Evolutionary conservation across 495 filamentous ascomycete genomes (phyloP).

Genomic region (Apodospora peruviana): DNA sequence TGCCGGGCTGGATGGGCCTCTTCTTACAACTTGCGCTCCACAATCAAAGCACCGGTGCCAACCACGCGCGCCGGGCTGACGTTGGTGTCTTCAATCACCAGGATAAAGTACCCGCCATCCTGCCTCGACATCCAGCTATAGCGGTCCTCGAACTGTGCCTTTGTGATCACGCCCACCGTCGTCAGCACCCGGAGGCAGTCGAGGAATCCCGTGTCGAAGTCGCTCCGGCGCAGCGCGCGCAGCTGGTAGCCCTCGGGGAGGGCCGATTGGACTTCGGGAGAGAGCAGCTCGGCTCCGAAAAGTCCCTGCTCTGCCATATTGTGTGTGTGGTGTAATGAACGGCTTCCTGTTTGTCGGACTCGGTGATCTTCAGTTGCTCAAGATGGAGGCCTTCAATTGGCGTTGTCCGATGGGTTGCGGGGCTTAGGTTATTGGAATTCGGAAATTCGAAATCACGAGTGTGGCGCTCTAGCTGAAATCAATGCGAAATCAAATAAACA

Average conservation of each 20-base stretch:
- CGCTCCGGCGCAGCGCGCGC: slow-evolving; percentile 70
- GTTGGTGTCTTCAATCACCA: slow-evolving; percentile 71
- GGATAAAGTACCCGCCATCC: slow-evolving; percentile 76
- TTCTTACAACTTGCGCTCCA: slow-evolving; percentile 75
- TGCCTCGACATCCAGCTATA: slow-evolving; percentile 79
- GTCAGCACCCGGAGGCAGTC: slow-evolving; percentile 89
- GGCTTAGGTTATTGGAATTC: too few species aligned
- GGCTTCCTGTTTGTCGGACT: not conserved
- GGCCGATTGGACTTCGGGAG: slow-evolving; percentile 59
- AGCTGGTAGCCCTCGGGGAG: slow-evolving; percentile 79
- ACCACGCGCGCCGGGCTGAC: slow-evolving; percentile 53
- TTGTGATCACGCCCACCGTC: slow-evolving; percentile 80
- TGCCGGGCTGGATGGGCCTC: not conserved
- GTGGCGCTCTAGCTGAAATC: not conserved
- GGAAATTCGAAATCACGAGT: not conserved
- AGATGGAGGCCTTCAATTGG: too few species aligned
- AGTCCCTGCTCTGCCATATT: slow-evolving; percentile 52
- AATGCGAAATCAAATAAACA: too few species aligned
- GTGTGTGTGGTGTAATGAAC: not conserved
- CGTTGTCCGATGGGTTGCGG: too few species aligned
- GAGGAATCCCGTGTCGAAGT: slow-evolving; percentile 76
- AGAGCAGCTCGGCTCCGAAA: slow-evolving; percentile 73
- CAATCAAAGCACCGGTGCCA: slow-evolving; percentile 79
- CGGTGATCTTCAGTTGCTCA: too few species aligned
- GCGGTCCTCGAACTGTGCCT: slow-evolving; percentile 67